Base-by-base conservation (phyloP, 2,329 filamentous ascomycete genomes). In the Aplosporella prunicola region DNA sequence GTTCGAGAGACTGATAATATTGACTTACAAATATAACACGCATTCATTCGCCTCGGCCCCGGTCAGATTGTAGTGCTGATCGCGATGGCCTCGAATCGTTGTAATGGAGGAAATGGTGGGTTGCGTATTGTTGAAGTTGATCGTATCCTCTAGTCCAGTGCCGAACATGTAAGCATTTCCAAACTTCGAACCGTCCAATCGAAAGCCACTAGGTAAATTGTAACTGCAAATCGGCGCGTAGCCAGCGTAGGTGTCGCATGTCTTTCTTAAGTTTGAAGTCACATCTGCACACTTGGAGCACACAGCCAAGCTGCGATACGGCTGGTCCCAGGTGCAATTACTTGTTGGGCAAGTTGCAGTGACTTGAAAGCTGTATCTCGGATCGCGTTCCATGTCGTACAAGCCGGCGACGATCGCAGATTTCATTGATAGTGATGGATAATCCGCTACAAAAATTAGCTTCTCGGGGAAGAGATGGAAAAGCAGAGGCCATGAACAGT, bases 271-370 rank as follows among this genome's bases (percentile, higher is more conserved):
- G 20, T 28, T 38, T 9, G 31, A 27, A 4, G 41, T 43, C n/a
- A 41, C 26, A 26, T 43, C 28, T 20, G 32, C 33, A 10, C 41
- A 43, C n/a, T 36, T 36, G 22, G 32, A 26, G 33, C 41, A 43
- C 2, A 43, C n/a, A n/a, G 29, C 41, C 20, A 43, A 10, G 2
- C 37, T 32, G 10, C 18, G 32, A n/a, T 43, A 43, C 4, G 33
- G 26, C 8, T 41, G 20, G 13, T 23, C 14, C 41, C 41, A 43
- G 14, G 41, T 43, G 20, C 41, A 43, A 16, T 43, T 43, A 3
- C 41, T 38, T 8, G 37, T 43, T 4, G 41, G 23, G n/a, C 41
- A 43, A 9, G 23, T 31, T 5, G 41, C 26, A 3, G 37, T 33
- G 1, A 39, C 17, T 4, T 32, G 27, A 13, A 38, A 38, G 10